Evolutionary conservation across 129 eudicot species (phyloP).

Genomic region (Ambrosia trifida): DNA sequence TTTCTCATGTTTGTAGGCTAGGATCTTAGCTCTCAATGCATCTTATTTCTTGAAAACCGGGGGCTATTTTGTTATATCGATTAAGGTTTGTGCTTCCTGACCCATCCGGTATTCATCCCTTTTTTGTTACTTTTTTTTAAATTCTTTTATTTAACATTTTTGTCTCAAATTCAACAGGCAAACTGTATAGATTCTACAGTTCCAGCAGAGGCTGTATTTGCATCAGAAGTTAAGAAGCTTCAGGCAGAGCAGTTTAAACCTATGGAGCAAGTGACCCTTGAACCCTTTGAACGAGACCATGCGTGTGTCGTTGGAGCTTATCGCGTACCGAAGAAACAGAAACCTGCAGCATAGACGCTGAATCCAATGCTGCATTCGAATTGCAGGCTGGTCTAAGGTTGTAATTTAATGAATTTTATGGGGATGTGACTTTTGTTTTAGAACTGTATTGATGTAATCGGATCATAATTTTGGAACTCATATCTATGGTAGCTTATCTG

Average conservation of each 20-base stretch:
- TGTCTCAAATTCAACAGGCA: slow-evolving; percentile 41
- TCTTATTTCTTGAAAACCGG: slow-evolving; percentile 83
- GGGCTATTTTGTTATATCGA: slow-evolving; percentile 86
- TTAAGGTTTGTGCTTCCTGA: slow-evolving; percentile 52
- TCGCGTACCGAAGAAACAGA: slow-evolving; percentile 71
- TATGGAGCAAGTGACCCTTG: slow-evolving; percentile 72
- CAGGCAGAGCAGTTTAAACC: slow-evolving; percentile 83
- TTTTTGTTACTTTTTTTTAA: neutral
- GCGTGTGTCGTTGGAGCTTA: slow-evolving; percentile 82
- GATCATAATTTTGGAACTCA: too few relatives aligned
- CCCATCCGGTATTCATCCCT: neutral
- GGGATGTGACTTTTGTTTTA: too few relatives aligned
- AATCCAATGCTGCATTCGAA: neutral
- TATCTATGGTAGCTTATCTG: too few relatives aligned
- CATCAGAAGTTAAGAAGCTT: slow-evolving; percentile 77
- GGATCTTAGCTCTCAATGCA: slow-evolving; percentile 84
- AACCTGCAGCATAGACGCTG: slow-evolving; percentile 39
- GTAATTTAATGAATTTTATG: neutral
- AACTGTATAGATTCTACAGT: slow-evolving; percentile 92
- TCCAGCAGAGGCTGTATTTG: slow-evolving; percentile 90
- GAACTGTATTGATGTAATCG: too few relatives aligned
- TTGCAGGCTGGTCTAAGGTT: neutral
- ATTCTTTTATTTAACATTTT: neutral
- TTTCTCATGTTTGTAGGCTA: slow-evolving; percentile 56
- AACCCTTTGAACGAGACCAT: slow-evolving; percentile 84